phyloP scores from a whole-genome alignment of 352 stramenopile species.

The Phytophthora ohioensis region DNA sequence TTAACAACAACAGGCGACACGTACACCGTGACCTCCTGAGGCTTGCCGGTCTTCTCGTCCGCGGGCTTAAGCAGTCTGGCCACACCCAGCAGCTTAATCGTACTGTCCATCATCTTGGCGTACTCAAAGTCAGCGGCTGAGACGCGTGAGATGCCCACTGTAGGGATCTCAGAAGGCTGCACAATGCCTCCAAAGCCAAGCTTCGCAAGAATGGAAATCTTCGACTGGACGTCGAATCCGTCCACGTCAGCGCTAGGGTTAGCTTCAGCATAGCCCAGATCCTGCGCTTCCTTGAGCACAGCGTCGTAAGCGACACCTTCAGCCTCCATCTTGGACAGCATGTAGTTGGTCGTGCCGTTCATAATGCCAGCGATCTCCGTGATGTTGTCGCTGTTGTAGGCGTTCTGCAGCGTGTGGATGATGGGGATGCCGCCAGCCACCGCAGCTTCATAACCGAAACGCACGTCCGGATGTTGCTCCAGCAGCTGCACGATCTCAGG shows the following conservation, averaged over 20 bases:
- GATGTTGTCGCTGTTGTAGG: slow-evolving; percentile 94
- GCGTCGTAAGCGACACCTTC: slow-evolving; percentile 92
- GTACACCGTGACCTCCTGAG: slow-evolving; percentile 92
- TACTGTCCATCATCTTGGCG: slow-evolving; percentile 95
- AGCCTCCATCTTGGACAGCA: slow-evolving; percentile 97
- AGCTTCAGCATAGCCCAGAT: slow-evolving; percentile 93
- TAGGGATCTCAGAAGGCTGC: slow-evolving; percentile 89
- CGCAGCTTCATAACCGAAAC: slow-evolving; percentile 96
- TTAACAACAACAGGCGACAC: slow-evolving; percentile 95
- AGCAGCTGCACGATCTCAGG: slow-evolving; percentile 92
- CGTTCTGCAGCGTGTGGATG: slow-evolving; percentile 95
- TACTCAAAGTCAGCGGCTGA: slow-evolving; percentile 96
- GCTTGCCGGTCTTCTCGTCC: slow-evolving; percentile 70
- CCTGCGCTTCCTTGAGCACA: slow-evolving; percentile 95
- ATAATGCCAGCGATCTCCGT: slow-evolving; percentile 95
- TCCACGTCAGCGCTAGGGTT: slow-evolving; percentile 97
- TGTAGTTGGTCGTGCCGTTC: slow-evolving; percentile 99
- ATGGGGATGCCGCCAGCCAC: slow-evolving; percentile 98
- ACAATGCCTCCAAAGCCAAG: slow-evolving; percentile 94
- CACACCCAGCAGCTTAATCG: slow-evolving; percentile 96
- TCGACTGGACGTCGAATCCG: slow-evolving; percentile 95
- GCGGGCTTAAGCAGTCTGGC: slow-evolving; percentile 82
- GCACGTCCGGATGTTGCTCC: slow-evolving; percentile 73
- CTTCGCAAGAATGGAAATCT: slow-evolving; percentile 96
- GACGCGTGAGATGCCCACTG: slow-evolving; percentile 94